phyloP scores from a whole-genome alignment of 2,329 filamentous ascomycete genomes.

The Aspergillus chevalieri region DNA sequence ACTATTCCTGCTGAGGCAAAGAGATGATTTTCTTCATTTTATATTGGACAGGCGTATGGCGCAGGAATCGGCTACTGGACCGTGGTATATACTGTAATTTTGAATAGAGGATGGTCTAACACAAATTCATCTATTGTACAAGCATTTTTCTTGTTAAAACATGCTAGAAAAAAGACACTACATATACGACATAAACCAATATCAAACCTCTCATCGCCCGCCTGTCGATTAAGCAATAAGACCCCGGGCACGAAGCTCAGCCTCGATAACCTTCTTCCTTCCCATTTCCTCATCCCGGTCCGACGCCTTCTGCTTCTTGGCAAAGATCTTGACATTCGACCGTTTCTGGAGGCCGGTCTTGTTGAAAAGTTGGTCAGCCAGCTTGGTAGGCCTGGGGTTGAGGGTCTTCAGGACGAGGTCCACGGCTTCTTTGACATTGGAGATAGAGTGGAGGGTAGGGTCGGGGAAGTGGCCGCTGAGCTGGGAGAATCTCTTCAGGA shows the following conservation, averaged over 20 bases:
- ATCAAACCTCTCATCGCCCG: neutral
- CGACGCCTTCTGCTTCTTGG: conserved; percentile 60
- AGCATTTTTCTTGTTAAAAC: conserved; percentile 7
- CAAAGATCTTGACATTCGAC: conserved; percentile 65
- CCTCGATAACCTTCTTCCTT: conserved; percentile 71
- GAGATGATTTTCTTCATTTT: conserved; percentile 19
- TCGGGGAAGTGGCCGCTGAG: conserved; percentile 76
- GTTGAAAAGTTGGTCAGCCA: conserved; percentile 54
- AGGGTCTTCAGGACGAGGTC: conserved; percentile 39
- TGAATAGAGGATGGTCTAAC: neutral
- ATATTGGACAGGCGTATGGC: conserved; percentile 2
- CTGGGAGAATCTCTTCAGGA: conserved; percentile 73
- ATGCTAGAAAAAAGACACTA: conserved; percentile 2
- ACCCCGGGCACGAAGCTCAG: conserved; percentile 58
- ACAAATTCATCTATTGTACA: conserved; percentile 16
- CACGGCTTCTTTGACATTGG: conserved; percentile 52
- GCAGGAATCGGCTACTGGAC: conserved; percentile 8
- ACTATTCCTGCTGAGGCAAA: conserved; percentile 43
- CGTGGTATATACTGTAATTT: neutral
- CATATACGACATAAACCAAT: neutral
- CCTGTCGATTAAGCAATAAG: conserved; percentile 45
- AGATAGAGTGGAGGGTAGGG: conserved; percentile 53
- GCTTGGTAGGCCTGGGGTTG: conserved; percentile 44
- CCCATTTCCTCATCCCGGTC: conserved; percentile 67
- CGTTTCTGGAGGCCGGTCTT: conserved; percentile 46